phyloP scores from a whole-genome alignment of 2,329 filamentous ascomycete genomes.

The Trichoderma gracile region DNA sequence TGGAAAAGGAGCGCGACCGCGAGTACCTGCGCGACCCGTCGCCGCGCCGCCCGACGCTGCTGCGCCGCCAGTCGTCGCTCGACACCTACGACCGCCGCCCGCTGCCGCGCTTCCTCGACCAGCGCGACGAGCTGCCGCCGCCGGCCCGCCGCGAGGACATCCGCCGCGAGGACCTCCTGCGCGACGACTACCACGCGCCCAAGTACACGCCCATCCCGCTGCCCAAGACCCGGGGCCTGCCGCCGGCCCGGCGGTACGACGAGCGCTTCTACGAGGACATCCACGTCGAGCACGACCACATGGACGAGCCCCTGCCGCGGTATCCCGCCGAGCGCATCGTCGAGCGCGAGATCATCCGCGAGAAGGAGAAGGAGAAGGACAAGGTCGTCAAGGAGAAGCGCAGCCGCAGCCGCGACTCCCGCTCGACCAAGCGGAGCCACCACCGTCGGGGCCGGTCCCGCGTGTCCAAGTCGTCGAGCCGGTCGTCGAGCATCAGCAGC shows the following conservation, averaged over 20 bases:
- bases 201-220: conserved; percentile 66
- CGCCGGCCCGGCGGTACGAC: conserved; percentile 60
- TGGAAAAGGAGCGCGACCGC: conserved; percentile 58
- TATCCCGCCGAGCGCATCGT: conserved; percentile 56
- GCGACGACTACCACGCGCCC: conserved; percentile 50
- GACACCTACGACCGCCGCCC: conserved; percentile 86
- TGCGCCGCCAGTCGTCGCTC: conserved; percentile 83
- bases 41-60: conserved; percentile 63
- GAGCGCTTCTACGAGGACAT: conserved; percentile 65
- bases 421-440: conserved; percentile 41
- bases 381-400: conserved; percentile 41
- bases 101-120: conserved; percentile 50
- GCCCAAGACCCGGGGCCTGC: conserved; percentile 62
- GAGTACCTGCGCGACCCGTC: conserved; percentile 49
- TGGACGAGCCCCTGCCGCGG: conserved; percentile 59
- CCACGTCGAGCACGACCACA: conserved; percentile 64
- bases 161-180: conserved; percentile 50
- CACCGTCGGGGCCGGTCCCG: conserved; percentile 47
- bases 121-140: conserved; percentile 62
- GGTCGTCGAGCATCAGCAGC: conserved; percentile 50
- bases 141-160: conserved; percentile 53
- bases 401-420: conserved; percentile 44
- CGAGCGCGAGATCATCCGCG: conserved; percentile 61
- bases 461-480: conserved; percentile 44
- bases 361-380: conserved; percentile 34